These are phyloP conservation scores for Boletales sp. DNA, from an alignment of 768 basidiomycete genomes.

Conservation along the genomic window DNA sequence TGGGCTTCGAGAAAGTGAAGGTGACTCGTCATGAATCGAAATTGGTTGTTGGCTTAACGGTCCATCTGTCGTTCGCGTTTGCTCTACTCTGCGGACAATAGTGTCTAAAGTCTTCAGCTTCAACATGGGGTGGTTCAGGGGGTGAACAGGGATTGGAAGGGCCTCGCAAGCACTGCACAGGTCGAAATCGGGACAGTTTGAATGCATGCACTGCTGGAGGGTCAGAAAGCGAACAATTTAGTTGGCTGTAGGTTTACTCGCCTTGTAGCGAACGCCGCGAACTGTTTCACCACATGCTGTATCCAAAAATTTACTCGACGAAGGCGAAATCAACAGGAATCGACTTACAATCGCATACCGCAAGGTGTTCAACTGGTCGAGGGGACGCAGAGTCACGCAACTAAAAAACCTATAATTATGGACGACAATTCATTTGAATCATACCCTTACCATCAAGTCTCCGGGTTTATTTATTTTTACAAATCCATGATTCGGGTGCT, in stretches of 20 bases:
- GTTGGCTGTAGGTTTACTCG: conserved; percentile 21
- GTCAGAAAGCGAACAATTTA: conserved; percentile 1
- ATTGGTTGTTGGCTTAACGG: background rate
- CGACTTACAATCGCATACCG: conserved; percentile 53
- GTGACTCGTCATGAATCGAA: background rate
- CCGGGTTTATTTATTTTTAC: conserved; percentile 52
- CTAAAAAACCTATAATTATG: conserved; percentile 17
- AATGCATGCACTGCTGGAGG: conserved; percentile 68
- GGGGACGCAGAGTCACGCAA: conserved; percentile 23
- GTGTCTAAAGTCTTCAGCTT: conserved; percentile 62
- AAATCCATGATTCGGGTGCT: conserved; percentile 77
- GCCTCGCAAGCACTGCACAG: conserved; percentile 79
- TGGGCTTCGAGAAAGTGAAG: background rate
- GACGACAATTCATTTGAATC: background rate
- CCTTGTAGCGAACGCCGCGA: conserved; percentile 70
- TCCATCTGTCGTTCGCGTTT: conserved; percentile 4
- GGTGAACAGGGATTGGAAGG: conserved; percentile 73
- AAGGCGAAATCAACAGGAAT: background rate
- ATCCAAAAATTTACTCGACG: background rate
- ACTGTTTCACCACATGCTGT: conserved; percentile 50
- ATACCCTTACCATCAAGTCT: conserved; percentile 54
- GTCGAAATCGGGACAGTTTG: conserved; percentile 75
- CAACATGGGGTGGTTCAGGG: conserved; percentile 63
- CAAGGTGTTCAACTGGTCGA: conserved; percentile 41
- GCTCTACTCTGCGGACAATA: conserved; percentile 37